phyloP scores from a whole-genome alignment of 208 protist genomes.

The Tritrichomonas musculus region DNA sequence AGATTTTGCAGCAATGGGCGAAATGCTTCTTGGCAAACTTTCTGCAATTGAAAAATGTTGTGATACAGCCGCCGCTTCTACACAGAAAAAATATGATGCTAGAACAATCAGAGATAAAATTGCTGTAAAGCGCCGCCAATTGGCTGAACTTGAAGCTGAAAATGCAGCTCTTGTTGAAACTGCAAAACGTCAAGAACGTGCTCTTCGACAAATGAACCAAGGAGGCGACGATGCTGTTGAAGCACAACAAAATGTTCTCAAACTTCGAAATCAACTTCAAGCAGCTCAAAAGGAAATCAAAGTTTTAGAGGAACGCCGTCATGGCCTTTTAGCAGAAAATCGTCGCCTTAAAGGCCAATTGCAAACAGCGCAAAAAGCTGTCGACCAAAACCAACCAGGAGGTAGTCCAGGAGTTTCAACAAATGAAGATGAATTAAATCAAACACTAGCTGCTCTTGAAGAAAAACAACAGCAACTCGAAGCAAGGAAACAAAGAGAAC shows the following conservation, averaged over 20 bases:
- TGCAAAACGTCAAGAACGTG: neutral
- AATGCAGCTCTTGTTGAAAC: neutral
- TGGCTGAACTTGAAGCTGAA: neutral
- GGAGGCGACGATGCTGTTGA: neutral
- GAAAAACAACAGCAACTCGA: neutral
- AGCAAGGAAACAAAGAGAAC: neutral
- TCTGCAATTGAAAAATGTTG: neutral
- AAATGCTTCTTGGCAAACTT: neutral
- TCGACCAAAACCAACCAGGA: neutral
- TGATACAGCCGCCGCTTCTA: neutral
- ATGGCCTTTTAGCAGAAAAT: neutral
- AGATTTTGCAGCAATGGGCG: neutral
- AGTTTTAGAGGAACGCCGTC: neutral
- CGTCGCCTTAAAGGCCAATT: neutral
- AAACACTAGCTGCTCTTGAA: neutral
- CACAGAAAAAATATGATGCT: neutral
- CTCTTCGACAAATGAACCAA: neutral
- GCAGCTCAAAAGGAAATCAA: constrained; percentile 9
- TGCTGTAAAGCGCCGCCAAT: neutral
- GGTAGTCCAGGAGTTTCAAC: neutral
- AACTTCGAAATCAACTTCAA: neutral
- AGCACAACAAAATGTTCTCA: neutral
- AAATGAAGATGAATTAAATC: neutral
- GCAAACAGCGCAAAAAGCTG: neutral
- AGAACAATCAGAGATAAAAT: neutral